A percentile compares a stretch with the other conserved stretches of the same genome.
These are phyloP conservation scores for Pyrenochaeta sp. DNA, from an alignment of 2,329 filamentous ascomycete species.

Conservation along the genomic window DNA sequence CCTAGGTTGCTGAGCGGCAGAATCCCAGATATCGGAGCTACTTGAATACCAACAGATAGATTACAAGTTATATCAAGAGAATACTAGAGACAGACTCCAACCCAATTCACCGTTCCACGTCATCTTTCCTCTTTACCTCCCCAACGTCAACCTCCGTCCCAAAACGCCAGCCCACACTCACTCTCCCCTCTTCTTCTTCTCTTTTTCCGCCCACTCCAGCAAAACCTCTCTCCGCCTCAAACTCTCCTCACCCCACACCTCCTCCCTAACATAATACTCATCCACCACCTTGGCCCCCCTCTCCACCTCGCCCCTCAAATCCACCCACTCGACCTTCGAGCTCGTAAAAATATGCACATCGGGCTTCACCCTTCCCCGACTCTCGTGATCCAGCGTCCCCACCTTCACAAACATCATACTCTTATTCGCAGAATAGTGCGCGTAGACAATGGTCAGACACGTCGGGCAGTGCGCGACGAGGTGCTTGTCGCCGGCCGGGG, in stretches of 20 bases:
- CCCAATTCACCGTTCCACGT: no score
- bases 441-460: conserved; percentile 29
- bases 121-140: no score
- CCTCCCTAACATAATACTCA: conserved; percentile 1
- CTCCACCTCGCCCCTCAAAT: conserved; percentile 46
- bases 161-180: no score
- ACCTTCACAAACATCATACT: conserved; percentile 49
- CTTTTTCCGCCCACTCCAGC: conserved; percentile 1
- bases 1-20: conserved; percentile 11
- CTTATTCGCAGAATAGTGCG: conserved; percentile 12
- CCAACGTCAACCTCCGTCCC: neutral
- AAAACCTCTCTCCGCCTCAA: neutral
- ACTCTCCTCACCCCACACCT: conserved; percentile 7
- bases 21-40: no score
- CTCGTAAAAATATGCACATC: conserved; percentile 55
- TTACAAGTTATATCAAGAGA: no score
- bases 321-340: conserved; percentile 47
- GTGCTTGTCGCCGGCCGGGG: conserved; percentile 27
- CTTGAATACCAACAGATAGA: no score
- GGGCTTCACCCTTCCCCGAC: conserved; percentile 46
- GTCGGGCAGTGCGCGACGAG: conserved; percentile 32
- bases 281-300: neutral
- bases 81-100: no score
- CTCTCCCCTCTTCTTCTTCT: neutral
- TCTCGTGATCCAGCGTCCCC: conserved; percentile 52